Conservation (phyloP, 2,329 filamentous ascomycete genomes). For the Talaromyces sp. region DNA sequence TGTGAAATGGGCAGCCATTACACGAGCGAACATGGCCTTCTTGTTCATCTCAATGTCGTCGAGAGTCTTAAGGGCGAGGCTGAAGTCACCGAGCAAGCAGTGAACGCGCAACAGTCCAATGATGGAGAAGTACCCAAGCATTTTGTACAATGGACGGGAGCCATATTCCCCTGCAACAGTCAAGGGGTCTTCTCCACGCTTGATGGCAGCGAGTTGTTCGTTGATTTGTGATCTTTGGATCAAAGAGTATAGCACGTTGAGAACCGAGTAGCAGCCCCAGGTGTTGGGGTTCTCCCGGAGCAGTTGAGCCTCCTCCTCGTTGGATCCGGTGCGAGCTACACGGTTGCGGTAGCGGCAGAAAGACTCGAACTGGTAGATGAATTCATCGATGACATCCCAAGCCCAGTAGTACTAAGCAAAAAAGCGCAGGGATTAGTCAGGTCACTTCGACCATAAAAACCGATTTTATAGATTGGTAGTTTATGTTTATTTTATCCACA, state of each 20-base stretch:
- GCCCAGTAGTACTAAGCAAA: constrained; percentile 87
- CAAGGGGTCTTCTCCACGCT: constrained; percentile 84
- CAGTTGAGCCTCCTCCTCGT: constrained; percentile 87
- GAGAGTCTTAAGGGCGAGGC: constrained; percentile 94
- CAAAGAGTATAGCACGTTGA: constrained; percentile 98
- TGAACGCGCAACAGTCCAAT: constrained; percentile 95
- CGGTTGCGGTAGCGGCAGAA: constrained; percentile 97
- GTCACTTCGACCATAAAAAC: background rate
- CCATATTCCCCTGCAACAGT: constrained; percentile 93
- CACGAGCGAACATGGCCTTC: constrained; percentile 99
- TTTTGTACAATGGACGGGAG: constrained; percentile 88
- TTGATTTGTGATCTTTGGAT: constrained; percentile 98
- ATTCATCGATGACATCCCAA: constrained; percentile 99
- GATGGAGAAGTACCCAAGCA: constrained; percentile 99
- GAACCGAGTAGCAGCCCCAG: constrained; percentile 98
- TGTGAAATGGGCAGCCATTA: constrained; percentile 99
- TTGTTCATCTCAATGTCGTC: constrained; percentile 99
- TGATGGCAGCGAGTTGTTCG: constrained; percentile 92
- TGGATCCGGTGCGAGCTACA: constrained; percentile 73
- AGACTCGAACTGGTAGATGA: constrained; percentile 99
- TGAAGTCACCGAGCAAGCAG: constrained; percentile 95
- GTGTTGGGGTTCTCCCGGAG: constrained; percentile 97
- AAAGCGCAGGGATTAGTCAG: background rate
- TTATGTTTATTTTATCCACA: constrained; percentile 39
- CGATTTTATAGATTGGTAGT: no score